phyloP scores from a whole-genome alignment of 2,329 filamentous ascomycete species.

The Fusarium sp. region DNA sequence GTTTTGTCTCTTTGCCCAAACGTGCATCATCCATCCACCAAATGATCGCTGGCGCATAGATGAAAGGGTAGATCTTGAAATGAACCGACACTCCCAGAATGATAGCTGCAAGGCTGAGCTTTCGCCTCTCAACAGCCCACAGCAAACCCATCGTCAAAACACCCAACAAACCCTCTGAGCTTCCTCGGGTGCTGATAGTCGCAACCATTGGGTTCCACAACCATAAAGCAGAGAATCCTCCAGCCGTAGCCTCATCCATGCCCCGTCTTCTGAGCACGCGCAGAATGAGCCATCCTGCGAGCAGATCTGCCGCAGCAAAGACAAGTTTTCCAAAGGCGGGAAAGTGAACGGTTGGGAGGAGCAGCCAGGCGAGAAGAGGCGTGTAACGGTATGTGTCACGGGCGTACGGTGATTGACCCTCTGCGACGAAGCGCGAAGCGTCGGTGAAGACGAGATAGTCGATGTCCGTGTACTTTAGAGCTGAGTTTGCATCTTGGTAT shows the following conservation, averaged over 20 bases:
- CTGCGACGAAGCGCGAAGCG: constrained; percentile 80
- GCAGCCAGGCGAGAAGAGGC: constrained; percentile 89
- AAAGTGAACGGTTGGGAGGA: constrained; percentile 78
- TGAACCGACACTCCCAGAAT: constrained; percentile 88
- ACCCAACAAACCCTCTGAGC: constrained; percentile 89
- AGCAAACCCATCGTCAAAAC: constrained; percentile 85
- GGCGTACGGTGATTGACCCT: constrained; percentile 80
- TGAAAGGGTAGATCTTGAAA: constrained; percentile 99
- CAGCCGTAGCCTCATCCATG: constrained; percentile 65
- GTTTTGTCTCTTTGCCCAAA: constrained; percentile 45
- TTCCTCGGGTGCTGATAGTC: constrained; percentile 93
- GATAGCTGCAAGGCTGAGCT: constrained; percentile 73
- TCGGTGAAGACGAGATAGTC: constrained; percentile 99
- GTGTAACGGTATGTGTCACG: constrained; percentile 98
- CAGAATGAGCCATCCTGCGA: constrained; percentile 82
- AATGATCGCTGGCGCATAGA: constrained; percentile 85
- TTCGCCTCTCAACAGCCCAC: constrained; percentile 78
- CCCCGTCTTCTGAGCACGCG: constrained; percentile 52
- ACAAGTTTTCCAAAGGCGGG: constrained; percentile 89
- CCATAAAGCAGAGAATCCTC: constrained; percentile 88
- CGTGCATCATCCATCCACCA: constrained; percentile 79
- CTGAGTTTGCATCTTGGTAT: constrained; percentile 90
- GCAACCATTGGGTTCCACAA: constrained; percentile 98
- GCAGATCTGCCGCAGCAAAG: constrained; percentile 84
- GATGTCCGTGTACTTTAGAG: constrained; percentile 98